Conservation (phyloP, 179 eudicot species). For the Patellifolia procumbens region DNA sequence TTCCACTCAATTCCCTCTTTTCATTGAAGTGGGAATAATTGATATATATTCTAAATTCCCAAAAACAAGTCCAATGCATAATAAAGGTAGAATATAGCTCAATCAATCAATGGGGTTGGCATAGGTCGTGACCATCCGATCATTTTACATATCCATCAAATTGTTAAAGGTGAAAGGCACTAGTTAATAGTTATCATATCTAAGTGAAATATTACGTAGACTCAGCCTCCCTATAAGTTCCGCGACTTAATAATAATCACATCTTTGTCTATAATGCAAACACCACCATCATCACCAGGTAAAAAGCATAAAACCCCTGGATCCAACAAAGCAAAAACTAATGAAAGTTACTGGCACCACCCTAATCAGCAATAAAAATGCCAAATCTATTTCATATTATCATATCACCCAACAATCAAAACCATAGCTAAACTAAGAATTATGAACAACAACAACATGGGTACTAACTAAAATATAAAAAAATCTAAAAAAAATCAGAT, state of each 20-base stretch:
- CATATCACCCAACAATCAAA: conserved; percentile 25
- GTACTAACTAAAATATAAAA: conserved; percentile 31
- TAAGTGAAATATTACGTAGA: too few species aligned
- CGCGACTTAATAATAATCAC: too few species aligned
- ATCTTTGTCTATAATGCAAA: background rate
- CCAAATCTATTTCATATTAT: conserved; percentile 20
- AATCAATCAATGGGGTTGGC: too few species aligned
- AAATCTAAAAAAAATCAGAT: conserved; percentile 59
- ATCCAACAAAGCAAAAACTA: conserved; percentile 29
- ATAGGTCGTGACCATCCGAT: too few species aligned
- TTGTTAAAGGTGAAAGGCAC: too few species aligned
- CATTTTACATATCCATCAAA: too few species aligned
- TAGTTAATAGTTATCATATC: too few species aligned
- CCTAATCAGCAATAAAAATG: background rate
- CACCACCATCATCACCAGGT: conserved; percentile 2
- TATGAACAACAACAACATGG: conserved; percentile 22
- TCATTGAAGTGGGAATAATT: too few species aligned
- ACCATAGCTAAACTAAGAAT: conserved; percentile 14
- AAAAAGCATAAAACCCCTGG: conserved; percentile 12
- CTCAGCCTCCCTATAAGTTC: too few species aligned
- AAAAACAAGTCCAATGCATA: background rate
- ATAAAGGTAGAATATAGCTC: conserved; percentile 2
- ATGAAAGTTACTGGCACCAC: background rate
- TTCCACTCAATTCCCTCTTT: background rate
- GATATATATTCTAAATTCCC: background rate